These are phyloP conservation scores for Candida tropicalis DNA, from an alignment of 1,139 yeast species.

Conservation along the genomic window DNA sequence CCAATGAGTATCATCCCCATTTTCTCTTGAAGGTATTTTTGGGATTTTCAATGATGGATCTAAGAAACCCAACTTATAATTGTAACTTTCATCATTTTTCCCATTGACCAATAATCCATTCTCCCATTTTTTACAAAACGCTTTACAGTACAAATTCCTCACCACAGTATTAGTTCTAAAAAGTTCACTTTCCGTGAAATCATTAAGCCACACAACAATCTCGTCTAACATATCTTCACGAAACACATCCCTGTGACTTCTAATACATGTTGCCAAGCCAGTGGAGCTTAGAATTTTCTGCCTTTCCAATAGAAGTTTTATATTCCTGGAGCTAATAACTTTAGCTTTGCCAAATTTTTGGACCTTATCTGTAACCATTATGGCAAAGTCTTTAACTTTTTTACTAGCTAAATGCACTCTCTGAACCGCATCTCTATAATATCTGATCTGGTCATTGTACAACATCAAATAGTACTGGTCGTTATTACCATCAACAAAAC, in stretches of 20 bases:
- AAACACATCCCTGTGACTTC: conserved; percentile 69
- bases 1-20: conserved; percentile 36
- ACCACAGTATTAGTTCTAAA: conserved; percentile 51
- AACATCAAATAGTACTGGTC: conserved; percentile 59
- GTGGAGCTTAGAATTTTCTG: conserved; percentile 58
- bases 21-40: conserved; percentile 22
- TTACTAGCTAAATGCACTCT: conserved; percentile 65
- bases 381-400: conserved; percentile 67
- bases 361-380: conserved; percentile 69
- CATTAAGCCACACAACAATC: conserved; percentile 65
- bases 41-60: conserved; percentile 38
- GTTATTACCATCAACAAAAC: conserved; percentile 46
- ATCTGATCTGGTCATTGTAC: conserved; percentile 81
- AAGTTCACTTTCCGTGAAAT: conserved; percentile 58
- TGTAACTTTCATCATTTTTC: conserved; percentile 16
- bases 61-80: conserved; percentile 36
- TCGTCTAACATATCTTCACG: conserved; percentile 84
- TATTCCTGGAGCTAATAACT: conserved; percentile 58
- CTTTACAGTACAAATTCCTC: conserved; percentile 57
- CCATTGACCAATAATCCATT: conserved; percentile 38
- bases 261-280: conserved; percentile 67
- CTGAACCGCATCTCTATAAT: conserved; percentile 72
- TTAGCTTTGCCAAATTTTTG: conserved; percentile 70
- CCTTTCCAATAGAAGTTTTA: conserved; percentile 52
- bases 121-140: conserved; percentile 57